phyloP scores from a whole-genome alignment of 495 filamentous ascomycete genomes.

The Rhizodiscina lignyota region DNA sequence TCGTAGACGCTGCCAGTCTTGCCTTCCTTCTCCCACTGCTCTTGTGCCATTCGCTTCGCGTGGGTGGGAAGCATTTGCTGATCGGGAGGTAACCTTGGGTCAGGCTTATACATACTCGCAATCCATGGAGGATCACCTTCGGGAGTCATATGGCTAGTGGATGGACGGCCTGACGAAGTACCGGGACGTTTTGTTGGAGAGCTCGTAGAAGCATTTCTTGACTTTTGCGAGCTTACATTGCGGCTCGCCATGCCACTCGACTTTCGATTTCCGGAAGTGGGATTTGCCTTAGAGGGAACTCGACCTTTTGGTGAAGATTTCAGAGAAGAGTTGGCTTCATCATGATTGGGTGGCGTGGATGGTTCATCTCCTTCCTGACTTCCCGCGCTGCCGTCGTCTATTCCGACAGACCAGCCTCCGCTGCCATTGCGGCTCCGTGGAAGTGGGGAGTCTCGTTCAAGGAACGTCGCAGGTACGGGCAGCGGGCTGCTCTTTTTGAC shows the following conservation, averaged over 20 bases:
- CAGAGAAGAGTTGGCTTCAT: no score
- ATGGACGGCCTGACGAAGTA: slow-evolving; percentile 40
- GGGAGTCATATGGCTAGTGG: slow-evolving; percentile 44
- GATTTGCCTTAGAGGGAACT: slow-evolving; percentile 14
- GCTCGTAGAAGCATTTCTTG: slow-evolving; percentile 20
- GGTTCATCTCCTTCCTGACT: no score
- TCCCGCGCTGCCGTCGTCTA: no score
- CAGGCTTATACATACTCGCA: slow-evolving; percentile 85
- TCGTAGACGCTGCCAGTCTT: slow-evolving; percentile 69
- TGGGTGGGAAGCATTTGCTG: slow-evolving; percentile 92
- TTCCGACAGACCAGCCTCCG: slow-evolving; percentile 25
- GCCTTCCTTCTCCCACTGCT: slow-evolving; percentile 87
- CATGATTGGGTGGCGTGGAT: no score
- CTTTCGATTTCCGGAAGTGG: slow-evolving; percentile 18
- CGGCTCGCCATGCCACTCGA: slow-evolving; percentile 7
- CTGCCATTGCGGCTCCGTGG: slow-evolving; percentile 40
- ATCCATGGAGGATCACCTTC: slow-evolving; percentile 96
- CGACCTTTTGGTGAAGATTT: slow-evolving; percentile 20
- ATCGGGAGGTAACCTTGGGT: slow-evolving; percentile 84
- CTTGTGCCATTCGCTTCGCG: slow-evolving; percentile 78
- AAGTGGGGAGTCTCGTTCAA: slow-evolving; percentile 55
- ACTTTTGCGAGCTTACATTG: slow-evolving; percentile 13
- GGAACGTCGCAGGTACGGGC: slow-evolving; percentile 50
- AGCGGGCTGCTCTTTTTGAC: slow-evolving; percentile 59
- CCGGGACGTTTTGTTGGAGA: slow-evolving; percentile 34